phyloP scores from a whole-genome alignment of 2,329 filamentous ascomycete species.

The Fusarium domesticum region DNA sequence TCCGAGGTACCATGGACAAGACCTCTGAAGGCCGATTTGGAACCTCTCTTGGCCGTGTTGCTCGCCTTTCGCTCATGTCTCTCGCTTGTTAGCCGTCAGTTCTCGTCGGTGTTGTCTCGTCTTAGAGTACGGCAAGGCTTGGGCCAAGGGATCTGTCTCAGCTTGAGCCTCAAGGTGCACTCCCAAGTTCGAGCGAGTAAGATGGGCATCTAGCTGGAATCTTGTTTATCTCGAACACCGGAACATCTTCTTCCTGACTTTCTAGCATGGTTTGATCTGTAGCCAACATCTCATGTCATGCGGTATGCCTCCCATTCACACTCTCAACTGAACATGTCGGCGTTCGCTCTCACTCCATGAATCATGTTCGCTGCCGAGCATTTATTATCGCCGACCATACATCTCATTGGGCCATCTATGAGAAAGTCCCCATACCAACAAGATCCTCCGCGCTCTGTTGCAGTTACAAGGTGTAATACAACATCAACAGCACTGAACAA shows the following conservation, averaged over 20 bases:
- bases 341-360: conserved; percentile 2
- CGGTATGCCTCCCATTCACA: conserved; percentile 3
- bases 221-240: neutral
- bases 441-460: conserved; percentile 1
- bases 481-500: conserved; percentile 2
- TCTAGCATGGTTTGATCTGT: neutral
- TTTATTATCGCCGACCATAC: conserved; percentile 1
- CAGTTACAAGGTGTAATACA: conserved; percentile 1
- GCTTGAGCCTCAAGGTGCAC: neutral
- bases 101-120: neutral
- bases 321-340: conserved; percentile 1
- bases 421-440: neutral
- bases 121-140: neutral
- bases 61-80: too few relatives aligned
- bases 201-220: neutral
- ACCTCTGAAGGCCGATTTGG: too few relatives aligned
- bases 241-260: neutral
- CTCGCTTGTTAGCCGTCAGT: neutral
- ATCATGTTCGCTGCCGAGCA: conserved; percentile 10
- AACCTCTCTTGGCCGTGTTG: too few relatives aligned
- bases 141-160: neutral
- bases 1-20: too few relatives aligned
- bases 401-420: too few relatives aligned
- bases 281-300: neutral
- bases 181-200: neutral